phyloP scores from a whole-genome alignment of 257 asterid species.

The Salvia hispanica region DNA sequence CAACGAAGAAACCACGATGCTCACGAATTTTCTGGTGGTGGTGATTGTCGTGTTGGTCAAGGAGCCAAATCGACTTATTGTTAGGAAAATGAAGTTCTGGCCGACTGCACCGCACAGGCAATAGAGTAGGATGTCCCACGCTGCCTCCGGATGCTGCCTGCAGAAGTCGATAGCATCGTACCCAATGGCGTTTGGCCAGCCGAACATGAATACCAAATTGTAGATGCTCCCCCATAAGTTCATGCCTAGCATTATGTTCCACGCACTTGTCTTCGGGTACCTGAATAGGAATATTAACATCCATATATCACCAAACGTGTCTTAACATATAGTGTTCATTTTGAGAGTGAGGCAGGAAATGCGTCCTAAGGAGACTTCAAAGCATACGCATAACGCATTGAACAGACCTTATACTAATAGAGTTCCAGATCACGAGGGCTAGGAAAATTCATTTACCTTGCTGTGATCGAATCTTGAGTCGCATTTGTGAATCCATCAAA shows the following conservation, averaged over 20 bases:
- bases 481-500: slow-evolving; percentile 99
- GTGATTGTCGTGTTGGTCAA: slow-evolving; percentile 94
- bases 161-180: slow-evolving; percentile 79
- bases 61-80: slow-evolving; percentile 93
- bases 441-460: slow-evolving; percentile 49
- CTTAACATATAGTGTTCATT: background rate
- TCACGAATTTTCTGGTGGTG: slow-evolving; percentile 92
- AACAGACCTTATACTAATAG: too few relatives aligned
- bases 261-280: slow-evolving; percentile 90
- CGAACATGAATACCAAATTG: slow-evolving; percentile 86
- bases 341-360: background rate
- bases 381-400: too few relatives aligned
- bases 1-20: slow-evolving; percentile 92
- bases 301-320: background rate
- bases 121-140: slow-evolving; percentile 89
- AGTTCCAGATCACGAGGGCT: background rate
- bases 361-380: background rate
- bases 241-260: slow-evolving; percentile 99
- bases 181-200: slow-evolving; percentile 82
- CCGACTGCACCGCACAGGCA: slow-evolving; percentile 98
- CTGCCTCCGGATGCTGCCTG: slow-evolving; percentile 92
- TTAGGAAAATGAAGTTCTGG: slow-evolving; percentile 85
- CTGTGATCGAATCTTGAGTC: slow-evolving; percentile 91
- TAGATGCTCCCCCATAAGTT: slow-evolving; percentile 96
- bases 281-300: slow-evolving; percentile 39